Evolutionary conservation across 768 basidiomycete species (phyloP), one percentile per base, ranked within the genome.

Genomic region (Naganishia randhawae): DNA sequence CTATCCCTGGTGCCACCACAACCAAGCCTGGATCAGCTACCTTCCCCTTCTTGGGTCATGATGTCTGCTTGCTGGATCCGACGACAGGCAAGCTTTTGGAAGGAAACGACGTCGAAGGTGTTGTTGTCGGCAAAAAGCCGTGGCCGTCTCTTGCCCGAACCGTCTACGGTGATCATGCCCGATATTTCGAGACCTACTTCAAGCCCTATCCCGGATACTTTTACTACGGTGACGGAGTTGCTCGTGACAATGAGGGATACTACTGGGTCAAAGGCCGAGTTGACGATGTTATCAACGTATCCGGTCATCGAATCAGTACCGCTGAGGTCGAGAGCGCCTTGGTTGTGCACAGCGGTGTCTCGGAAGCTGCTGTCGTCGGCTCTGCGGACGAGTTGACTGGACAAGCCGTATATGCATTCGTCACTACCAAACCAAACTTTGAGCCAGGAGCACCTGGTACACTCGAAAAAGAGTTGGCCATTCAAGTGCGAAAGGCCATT

Each of bases 241-340:
- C 89, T 16, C 86, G 95, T 25, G 96, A 98, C 76, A 87, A 89
- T 72, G 87, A 98, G 73, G 96, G 95, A 1, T 98, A 99, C 82
- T 90, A 95, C 78, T 98, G 96, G 95, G 97, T 99, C 81, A 92
- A 92, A 81, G 96, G 95, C 62, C 87, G 96, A 72, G 86, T 98
- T 57, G 96, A 99, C 80, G 93, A 95, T 82, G 93, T 96, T 68
- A 96, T 96, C 85, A 97, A 97, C 81, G 94, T 97, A 35, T 94
- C 95, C 48, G 95, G 95, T 1, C 95, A 99, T 80, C 88, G 95
- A 74, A 83, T 99, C 64, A 94, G 92, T 50, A 99, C 95, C 3
- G 95, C 95, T 65, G 95, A 98, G 82, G 96, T 99, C 69, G 95
- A 99, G 82, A 92, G 91, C 2, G 94, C 95, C 8, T 84, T 99